Evolutionary conservation across 768 basidiomycete genomes (phyloP).

Genomic region (Porphyrellus cyaneotinctus): DNA sequence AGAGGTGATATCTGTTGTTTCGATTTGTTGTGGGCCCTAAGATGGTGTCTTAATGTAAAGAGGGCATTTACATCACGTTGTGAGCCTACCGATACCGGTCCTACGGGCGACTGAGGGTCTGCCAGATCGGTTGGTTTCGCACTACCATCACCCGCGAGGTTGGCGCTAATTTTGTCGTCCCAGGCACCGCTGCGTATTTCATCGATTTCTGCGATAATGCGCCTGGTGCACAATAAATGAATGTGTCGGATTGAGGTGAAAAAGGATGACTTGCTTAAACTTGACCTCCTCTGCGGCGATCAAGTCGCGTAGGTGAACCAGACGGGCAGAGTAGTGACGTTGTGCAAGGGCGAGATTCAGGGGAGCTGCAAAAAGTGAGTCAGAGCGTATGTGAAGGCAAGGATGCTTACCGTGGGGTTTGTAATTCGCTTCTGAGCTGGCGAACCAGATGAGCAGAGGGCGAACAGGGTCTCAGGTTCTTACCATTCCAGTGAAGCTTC

Average conservation of each 20-base stretch:
- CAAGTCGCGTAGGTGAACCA: slow-evolving; percentile 65
- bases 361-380: slow-evolving; percentile 43
- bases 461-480: slow-evolving; percentile 17
- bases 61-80: not conserved
- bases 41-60: not conserved
- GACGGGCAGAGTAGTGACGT: slow-evolving; percentile 64
- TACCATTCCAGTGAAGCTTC: slow-evolving; percentile 64
- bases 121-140: slow-evolving; percentile 5
- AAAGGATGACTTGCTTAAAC: slow-evolving; percentile 59
- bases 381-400: not conserved
- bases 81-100: slow-evolving; percentile 10
- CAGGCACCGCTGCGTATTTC: slow-evolving; percentile 65
- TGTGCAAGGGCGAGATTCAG: slow-evolving; percentile 69
- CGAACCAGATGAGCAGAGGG: not conserved
- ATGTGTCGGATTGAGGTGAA: not conserved
- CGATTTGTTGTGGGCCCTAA: slow-evolving; percentile 12
- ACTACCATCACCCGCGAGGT: slow-evolving; percentile 22
- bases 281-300: slow-evolving; percentile 70
- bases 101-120: not conserved
- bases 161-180: slow-evolving; percentile 48
- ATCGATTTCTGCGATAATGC: slow-evolving; percentile 69
- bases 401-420: slow-evolving; percentile 46
- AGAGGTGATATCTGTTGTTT: slow-evolving; percentile 1
- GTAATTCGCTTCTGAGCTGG: slow-evolving; percentile 48
- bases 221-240: slow-evolving; percentile 35